Percentiles rank a stretch among this genome's conserved stretches.
phyloP scores from a whole-genome alignment of 2,329 filamentous ascomycete genomes.

The Pseudogymnoascus sp. region DNA sequence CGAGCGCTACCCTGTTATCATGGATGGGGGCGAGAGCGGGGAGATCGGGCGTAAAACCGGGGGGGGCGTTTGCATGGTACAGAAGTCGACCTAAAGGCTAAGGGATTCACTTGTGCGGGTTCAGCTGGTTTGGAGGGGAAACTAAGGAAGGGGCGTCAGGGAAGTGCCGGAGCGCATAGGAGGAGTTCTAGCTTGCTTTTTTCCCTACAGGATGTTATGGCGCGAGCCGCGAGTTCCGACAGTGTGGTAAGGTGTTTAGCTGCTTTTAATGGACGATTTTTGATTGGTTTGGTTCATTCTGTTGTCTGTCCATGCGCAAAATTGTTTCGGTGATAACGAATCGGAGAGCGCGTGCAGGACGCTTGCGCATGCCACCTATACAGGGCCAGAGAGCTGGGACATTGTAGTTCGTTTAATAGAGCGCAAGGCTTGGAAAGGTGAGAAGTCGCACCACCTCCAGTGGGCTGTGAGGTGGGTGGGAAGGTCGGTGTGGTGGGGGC shows the following conservation, averaged over 20 bases:
- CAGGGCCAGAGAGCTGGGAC: neutral
- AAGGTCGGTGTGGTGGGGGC: neutral
- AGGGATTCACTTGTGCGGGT: neutral
- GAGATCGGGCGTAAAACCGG: slow-evolving; percentile 4
- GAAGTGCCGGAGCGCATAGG: neutral
- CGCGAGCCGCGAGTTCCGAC: slow-evolving; percentile 1
- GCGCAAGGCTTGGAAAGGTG: neutral
- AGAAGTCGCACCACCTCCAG: neutral
- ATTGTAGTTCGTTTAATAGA: neutral
- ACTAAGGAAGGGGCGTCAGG: neutral
- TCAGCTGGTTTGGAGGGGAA: neutral
- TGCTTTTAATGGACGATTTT: neutral
- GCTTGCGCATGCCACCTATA: neutral
- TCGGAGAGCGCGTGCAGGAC: neutral
- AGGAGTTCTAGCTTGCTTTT: neutral
- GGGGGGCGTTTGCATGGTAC: slow-evolving; percentile 9
- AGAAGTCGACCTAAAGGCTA: neutral
- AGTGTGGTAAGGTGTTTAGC: neutral
- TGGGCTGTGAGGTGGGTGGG: neutral
- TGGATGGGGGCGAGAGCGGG: slow-evolving; percentile 1
- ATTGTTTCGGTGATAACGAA: neutral
- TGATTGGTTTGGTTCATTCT: neutral
- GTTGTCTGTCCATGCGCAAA: neutral
- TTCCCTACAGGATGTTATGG: neutral
- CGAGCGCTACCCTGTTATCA: slow-evolving; percentile 1